These are phyloP conservation scores for Postia placenta DNA, from an alignment of 768 basidiomycete species.

Conservation along the genomic window DNA sequence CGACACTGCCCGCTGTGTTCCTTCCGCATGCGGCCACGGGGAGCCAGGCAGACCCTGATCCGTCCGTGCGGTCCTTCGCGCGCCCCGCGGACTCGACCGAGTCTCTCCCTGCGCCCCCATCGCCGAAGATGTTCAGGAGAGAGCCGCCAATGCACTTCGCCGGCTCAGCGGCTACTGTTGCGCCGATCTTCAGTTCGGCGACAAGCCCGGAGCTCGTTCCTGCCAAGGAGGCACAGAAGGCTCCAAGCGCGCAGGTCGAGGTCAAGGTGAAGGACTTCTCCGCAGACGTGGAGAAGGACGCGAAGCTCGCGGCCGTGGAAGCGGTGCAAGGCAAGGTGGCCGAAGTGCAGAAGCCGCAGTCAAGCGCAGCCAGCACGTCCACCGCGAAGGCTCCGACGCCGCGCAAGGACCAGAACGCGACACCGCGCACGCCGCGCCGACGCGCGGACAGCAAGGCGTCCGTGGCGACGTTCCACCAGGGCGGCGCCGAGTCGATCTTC, in stretches of 20 bases:
- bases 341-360: conserved; percentile 7
- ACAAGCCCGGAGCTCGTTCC: background rate
- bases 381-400: conserved; percentile 7
- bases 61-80: conserved; percentile 69
- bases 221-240: background rate
- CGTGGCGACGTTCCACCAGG: conserved; percentile 59
- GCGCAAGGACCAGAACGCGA: conserved; percentile 8
- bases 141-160: background rate
- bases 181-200: background rate
- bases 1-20: conserved; percentile 30
- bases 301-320: conserved; percentile 7
- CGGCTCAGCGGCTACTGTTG: background rate
- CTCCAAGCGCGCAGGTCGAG: background rate
- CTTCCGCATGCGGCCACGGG: conserved; percentile 8
- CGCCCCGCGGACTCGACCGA: conserved; percentile 76
- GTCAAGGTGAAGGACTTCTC: conserved; percentile 1
- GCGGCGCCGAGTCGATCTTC: conserved; percentile 92
- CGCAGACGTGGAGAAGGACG: conserved; percentile 7
- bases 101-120: conserved; percentile 41
- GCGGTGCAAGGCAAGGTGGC: conserved; percentile 12
- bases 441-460: conserved; percentile 28
- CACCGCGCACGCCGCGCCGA: conserved; percentile 15
- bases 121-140: conserved; percentile 1
- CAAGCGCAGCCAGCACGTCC: conserved; percentile 7
- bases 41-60: conserved; percentile 56